Base-by-base conservation (phyloP, 441 rosid genomes). In the Arabidopsis hybrid region DNA sequence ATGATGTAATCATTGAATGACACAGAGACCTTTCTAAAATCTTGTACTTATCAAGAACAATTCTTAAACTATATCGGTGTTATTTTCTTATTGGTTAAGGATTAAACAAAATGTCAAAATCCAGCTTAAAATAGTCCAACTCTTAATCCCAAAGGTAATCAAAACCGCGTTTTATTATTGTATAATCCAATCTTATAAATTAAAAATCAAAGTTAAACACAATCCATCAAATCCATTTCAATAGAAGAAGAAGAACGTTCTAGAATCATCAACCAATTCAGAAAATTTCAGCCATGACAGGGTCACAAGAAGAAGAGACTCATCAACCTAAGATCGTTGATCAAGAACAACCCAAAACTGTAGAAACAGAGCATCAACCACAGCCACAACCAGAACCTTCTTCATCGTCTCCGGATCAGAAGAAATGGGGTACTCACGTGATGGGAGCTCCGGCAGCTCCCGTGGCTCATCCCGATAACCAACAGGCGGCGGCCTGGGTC, bases 361-460 rank as follows among this genome's bases (percentile, higher is more conserved):
- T 43, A 21, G 73, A 59, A 60, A 71, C 76, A 58, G 69, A 50
- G 13, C 17, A 71, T 8, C 70, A 39, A n/a, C 38, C 9, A 12
- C 51, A 14, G 0, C 67, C 39, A 21, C 21, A 36, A 34, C 69
- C 58, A 7, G 60, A 36, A 45, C 58, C 62, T 60, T 45, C 43
- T 14, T 60, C 80, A 3, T 71, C 81, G 45, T 55, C 76, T 60
- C 60, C 64, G 21, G 81, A 77, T 65, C 71, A 78, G 18, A 85
- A 88, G 85, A 91, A 89, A 69, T 89, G 88, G 90, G 97, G 97
- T 1, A 89, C 97, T 36, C 88, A 88, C 61, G 67, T 89, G 65
- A 93, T 91, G 96, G 96, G 96, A 59, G 71, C 89, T 50, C 97
- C 98, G 1, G 85, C 97, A 0, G 88, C 71, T 53, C 98, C 98